Percentiles rank a stretch among this genome's conserved stretches.
These are phyloP conservation scores for Phanerochaete sordida DNA, from an alignment of 768 basidiomycete species.

Conservation along the genomic window DNA sequence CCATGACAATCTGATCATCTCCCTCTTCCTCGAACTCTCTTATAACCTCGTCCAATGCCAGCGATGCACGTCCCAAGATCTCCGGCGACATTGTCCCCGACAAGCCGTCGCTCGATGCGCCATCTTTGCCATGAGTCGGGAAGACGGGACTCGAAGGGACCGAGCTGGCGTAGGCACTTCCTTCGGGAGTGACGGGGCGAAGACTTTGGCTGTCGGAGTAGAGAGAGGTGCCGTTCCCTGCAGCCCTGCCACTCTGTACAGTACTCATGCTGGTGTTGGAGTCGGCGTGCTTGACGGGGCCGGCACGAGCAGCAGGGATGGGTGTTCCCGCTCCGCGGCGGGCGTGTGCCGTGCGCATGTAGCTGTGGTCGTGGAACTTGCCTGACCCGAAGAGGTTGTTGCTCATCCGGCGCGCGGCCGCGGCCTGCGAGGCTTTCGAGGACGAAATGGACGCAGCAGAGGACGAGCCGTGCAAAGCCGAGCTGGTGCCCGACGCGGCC, in stretches of 20 bases:
- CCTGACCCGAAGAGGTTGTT: constrained; percentile 85
- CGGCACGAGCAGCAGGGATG: constrained; percentile 32
- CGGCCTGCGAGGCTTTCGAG: constrained; percentile 30
- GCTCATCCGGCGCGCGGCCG: constrained; percentile 70
- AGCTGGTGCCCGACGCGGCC: constrained; percentile 32
- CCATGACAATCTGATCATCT: constrained; percentile 63
- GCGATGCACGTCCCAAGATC: constrained; percentile 59
- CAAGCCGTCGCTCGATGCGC: constrained; percentile 21
- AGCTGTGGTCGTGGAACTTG: constrained; percentile 71
- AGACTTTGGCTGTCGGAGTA: constrained; percentile 46
- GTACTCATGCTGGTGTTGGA: constrained; percentile 36
- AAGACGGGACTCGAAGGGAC: constrained; percentile 42
- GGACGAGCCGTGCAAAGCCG: constrained; percentile 23
- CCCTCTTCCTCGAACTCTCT: constrained; percentile 70
- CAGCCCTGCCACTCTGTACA: constrained; percentile 35
- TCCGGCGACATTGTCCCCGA: constrained; percentile 41
- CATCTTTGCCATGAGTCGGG: constrained; percentile 32
- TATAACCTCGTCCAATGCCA: constrained; percentile 74
- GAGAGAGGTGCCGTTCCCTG: constrained; percentile 33
- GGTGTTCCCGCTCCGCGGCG: constrained; percentile 38
- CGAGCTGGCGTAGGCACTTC: constrained; percentile 35
- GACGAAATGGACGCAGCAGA: constrained; percentile 31
- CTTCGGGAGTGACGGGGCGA: constrained; percentile 56
- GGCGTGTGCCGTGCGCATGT: constrained; percentile 54
- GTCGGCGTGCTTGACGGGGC: constrained; percentile 46